Conservation (phyloP, 2,329 filamentous ascomycete species). For the Aspergillus pseudoterreus region DNA sequence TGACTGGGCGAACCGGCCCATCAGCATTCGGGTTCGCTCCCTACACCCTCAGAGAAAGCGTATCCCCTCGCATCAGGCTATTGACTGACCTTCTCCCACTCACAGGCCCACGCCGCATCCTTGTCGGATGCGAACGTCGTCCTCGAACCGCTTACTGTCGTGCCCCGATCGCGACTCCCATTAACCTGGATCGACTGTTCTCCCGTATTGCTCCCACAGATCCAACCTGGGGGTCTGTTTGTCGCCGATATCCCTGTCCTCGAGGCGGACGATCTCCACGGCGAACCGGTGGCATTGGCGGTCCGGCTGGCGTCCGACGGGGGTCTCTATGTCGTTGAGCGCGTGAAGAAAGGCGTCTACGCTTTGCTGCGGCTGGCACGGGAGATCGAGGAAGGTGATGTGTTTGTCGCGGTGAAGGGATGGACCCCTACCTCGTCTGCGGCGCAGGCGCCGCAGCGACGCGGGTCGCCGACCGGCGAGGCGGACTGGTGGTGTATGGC, state of each 20-base stretch:
- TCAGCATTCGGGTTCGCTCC: conserved; percentile 31
- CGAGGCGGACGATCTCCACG: conserved; percentile 24
- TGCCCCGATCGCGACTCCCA: conserved; percentile 36
- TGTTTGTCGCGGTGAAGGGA: conserved; percentile 36
- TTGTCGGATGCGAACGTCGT: conserved; percentile 31
- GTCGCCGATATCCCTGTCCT: conserved; percentile 34
- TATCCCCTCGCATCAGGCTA: background rate
- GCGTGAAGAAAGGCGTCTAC: conserved; percentile 38
- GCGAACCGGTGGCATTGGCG: conserved; percentile 25
- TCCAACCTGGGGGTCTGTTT: conserved; percentile 36
- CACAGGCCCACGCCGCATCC: conserved; percentile 34
- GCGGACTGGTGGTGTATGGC: conserved; percentile 35
- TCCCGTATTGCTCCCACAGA: conserved; percentile 19
- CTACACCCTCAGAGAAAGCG: background rate
- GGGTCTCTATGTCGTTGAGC: conserved; percentile 36
- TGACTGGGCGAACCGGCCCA: conserved; percentile 20
- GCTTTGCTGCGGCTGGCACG: conserved; percentile 34
- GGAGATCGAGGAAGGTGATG: conserved; percentile 35
- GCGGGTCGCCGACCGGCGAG: conserved; percentile 1
- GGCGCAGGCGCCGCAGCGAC: conserved; percentile 1
- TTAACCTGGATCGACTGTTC: conserved; percentile 38
- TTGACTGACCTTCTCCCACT: conserved; percentile 1
- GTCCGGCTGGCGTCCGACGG: conserved; percentile 28
- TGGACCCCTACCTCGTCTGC: conserved; percentile 15
- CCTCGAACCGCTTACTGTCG: conserved; percentile 32